Conservation (phyloP, 1,139 yeast species). For the Hanseniaspora sp. region DNA sequence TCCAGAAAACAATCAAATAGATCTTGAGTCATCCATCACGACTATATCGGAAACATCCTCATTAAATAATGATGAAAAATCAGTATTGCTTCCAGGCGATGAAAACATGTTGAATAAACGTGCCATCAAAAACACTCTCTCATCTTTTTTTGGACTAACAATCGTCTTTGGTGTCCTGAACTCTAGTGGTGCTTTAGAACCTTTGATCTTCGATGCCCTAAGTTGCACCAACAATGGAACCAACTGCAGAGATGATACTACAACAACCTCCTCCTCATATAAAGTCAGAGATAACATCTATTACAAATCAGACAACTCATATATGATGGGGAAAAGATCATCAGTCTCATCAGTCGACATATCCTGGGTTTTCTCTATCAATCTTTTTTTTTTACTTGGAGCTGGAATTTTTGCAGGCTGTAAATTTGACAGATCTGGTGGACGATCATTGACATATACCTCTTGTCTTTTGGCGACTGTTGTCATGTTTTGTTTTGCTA, state of each 20-base stretch:
- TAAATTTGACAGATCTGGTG: slow-evolving; percentile 41
- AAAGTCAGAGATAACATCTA: too few species aligned
- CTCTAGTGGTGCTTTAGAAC: slow-evolving; percentile 52
- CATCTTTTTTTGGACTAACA: slow-evolving; percentile 41
- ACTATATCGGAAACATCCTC: neutral
- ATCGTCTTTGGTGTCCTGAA: slow-evolving; percentile 51
- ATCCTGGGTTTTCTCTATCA: slow-evolving; percentile 67
- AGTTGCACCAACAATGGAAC: slow-evolving; percentile 27
- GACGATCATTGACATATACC: slow-evolving; percentile 30
- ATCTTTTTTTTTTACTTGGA: slow-evolving; percentile 45
- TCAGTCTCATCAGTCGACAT: slow-evolving; percentile 32
- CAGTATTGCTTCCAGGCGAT: slow-evolving; percentile 9
- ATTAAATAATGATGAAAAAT: neutral
- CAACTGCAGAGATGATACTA: slow-evolving; percentile 34
- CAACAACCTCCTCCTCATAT: too few species aligned
- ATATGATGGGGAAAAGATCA: neutral
- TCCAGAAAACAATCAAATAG: neutral
- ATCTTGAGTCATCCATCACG: neutral
- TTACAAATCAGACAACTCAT: too few species aligned
- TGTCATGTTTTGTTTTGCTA: slow-evolving; percentile 45
- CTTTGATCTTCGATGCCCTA: slow-evolving; percentile 47
- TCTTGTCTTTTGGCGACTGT: slow-evolving; percentile 38
- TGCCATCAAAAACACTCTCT: slow-evolving; percentile 1
- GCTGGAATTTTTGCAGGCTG: slow-evolving; percentile 51
- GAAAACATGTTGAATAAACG: neutral